Percentiles rank a stretch among this genome's conserved stretches.
phyloP scores from a whole-genome alignment of 768 basidiomycete genomes.

The Coprinopsis cinerea region DNA sequence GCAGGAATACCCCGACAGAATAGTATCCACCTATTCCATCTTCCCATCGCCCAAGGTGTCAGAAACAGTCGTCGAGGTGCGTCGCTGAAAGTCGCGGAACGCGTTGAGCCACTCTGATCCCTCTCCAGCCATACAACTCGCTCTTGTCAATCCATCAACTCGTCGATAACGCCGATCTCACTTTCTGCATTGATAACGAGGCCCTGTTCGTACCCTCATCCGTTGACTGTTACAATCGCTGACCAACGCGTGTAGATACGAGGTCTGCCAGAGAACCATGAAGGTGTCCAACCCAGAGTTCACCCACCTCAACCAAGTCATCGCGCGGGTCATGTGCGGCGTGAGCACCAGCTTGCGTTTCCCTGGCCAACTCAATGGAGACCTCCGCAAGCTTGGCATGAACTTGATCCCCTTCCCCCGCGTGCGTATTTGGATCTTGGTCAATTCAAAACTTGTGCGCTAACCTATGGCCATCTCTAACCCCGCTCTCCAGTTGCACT shows the following conservation, averaged over 20 bases:
- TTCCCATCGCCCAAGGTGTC: slow-evolving; percentile 54
- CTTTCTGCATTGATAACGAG: slow-evolving; percentile 84
- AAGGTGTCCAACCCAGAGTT: slow-evolving; percentile 63
- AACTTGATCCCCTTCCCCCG: slow-evolving; percentile 97
- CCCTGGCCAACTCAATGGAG: slow-evolving; percentile 91
- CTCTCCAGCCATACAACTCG: slow-evolving; percentile 78
- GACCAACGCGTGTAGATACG: slow-evolving; percentile 43
- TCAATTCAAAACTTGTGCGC: background rate
- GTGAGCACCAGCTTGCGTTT: slow-evolving; percentile 89
- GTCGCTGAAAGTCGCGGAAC: slow-evolving; percentile 29
- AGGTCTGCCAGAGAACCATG: slow-evolving; percentile 60
- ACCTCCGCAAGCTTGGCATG: slow-evolving; percentile 85
- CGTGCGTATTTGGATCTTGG: slow-evolving; percentile 32
- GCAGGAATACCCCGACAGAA: slow-evolving; percentile 50
- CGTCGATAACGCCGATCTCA: slow-evolving; percentile 82
- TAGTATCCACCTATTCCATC: slow-evolving; percentile 51
- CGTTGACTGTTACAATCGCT: background rate
- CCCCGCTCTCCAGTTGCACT: slow-evolving; percentile 89
- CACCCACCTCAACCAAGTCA: slow-evolving; percentile 65
- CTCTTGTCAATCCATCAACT: slow-evolving; percentile 83
- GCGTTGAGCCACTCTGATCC: slow-evolving; percentile 37
- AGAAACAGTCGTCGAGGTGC: slow-evolving; percentile 59
- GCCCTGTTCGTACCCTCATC: slow-evolving; percentile 51
- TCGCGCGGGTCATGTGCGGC: slow-evolving; percentile 91
- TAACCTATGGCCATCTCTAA: too few relatives aligned